Conservation (phyloP, 345 rosid species). For the Dovyalis caffra region DNA sequence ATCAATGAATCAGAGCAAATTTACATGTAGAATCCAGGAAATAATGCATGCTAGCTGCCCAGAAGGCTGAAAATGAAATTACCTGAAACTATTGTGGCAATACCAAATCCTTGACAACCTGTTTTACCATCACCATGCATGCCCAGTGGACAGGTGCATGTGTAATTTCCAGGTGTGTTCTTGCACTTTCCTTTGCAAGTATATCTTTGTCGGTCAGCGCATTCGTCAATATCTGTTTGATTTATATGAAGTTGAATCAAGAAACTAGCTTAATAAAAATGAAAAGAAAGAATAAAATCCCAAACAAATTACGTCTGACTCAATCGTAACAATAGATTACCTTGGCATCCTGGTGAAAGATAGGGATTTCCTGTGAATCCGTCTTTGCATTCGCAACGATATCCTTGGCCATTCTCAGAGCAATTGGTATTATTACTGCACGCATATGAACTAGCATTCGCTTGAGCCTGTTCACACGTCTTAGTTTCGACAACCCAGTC, state of each 20-base stretch:
- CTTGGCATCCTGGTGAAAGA: constrained; percentile 13
- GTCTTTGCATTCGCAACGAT: constrained; percentile 15
- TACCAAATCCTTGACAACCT: constrained; percentile 8
- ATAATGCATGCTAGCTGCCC: too few species aligned
- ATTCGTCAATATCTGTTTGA: constrained; percentile 19
- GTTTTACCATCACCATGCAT: constrained; percentile 22
- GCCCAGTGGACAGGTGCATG: constrained; percentile 23
- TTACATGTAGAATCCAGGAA: too few species aligned
- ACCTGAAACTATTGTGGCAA: too few species aligned
- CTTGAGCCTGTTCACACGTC: neutral
- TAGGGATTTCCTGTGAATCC: constrained; percentile 30
- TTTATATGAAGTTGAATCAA: too few species aligned
- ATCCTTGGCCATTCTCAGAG: constrained; percentile 10
- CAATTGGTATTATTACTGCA: constrained; percentile 11
- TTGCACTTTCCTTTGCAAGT: constrained; percentile 18
- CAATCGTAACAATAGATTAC: neutral
- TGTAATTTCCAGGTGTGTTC: constrained; percentile 16
- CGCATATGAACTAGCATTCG: neutral
- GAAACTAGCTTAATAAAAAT: neutral
- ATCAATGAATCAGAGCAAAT: too few species aligned
- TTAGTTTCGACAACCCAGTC: constrained; percentile 20
- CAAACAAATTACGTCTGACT: neutral
- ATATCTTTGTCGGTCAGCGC: neutral
- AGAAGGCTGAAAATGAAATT: too few species aligned
- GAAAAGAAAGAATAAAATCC: neutral